Conservation (phyloP, 2,329 filamentous ascomycete species). For the Corynespora cassiicola region DNA sequence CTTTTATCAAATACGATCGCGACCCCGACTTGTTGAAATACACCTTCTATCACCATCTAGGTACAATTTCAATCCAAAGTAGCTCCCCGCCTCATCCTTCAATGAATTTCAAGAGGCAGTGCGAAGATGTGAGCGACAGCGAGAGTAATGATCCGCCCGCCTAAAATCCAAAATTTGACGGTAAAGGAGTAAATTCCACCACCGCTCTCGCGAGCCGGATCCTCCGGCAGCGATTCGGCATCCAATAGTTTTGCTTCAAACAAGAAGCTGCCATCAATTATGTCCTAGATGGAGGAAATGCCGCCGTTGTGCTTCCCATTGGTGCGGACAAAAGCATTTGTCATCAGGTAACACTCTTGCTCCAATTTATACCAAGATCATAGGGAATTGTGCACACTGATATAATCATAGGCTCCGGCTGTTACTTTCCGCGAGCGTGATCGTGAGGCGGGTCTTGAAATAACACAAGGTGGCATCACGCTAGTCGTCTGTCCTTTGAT, state of each 20-base stretch:
- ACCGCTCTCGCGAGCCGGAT: conserved; percentile 40
- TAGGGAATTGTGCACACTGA: conserved; percentile 10
- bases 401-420: conserved; percentile 42
- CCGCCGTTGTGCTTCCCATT: conserved; percentile 73
- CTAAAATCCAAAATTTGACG: not conserved
- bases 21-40: too few species aligned
- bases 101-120: too few species aligned
- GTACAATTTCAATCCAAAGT: too few species aligned
- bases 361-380: conserved; percentile 24
- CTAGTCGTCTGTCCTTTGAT: conserved; percentile 90
- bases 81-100: too few species aligned
- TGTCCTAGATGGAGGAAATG: conserved; percentile 52
- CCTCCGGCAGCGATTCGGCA: conserved; percentile 49
- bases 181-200: conserved; percentile 7
- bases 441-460: conserved; percentile 21
- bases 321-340: conserved; percentile 95
- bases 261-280: conserved; percentile 54
- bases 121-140: conserved; percentile 1
- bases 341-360: conserved; percentile 92
- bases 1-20: too few species aligned
- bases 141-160: not conserved
- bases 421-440: conserved; percentile 52
- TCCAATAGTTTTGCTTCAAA: conserved; percentile 52
- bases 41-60: too few species aligned
- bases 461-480: conserved; percentile 75